Base-by-base conservation (phyloP, 768 basidiomycete species). In the Galerina sulciceps region DNA sequence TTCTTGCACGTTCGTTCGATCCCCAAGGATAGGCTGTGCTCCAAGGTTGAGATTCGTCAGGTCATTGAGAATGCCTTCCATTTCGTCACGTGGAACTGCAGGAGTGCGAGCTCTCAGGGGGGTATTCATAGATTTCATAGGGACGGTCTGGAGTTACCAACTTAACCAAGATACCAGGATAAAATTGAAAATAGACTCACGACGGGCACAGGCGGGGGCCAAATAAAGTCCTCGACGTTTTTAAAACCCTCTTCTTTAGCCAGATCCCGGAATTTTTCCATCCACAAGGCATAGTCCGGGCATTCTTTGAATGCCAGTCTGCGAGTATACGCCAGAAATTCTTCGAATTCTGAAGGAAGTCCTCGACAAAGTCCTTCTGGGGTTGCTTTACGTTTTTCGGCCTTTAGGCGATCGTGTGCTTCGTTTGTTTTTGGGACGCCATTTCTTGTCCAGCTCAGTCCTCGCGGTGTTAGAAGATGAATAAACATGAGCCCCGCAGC, bases 401-500 rank as follows among this genome's bases (percentile, higher is more conserved):
- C 79, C 53, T 86, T 91, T 14, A 93, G 73, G 3, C 76, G 79
- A 26, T 81, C 76, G 70, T 91, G 90, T 10, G 85, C 85, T 15
- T 76, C 79, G 18, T 86, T 82, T 6, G 85, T 85, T 64, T 88
- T 89, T 8, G 90, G 90, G 13, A 92, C 82, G n/a, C 90, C 90
- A 59, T 89, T 88, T 20, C 90, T 82, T 40, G 89, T 92, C 90
- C 90, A 93, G 15, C 83, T 73, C 20, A 93, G 81, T 9, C 90
- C 90, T 14, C 85, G 82, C 2, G 90, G 90, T 6, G 87, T 93
- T 43, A 93, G 78, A 22, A 93, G 79, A 67, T 93, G 90, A 54
- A 93, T 89, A 53, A 93, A 77, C 89, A 93, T 89, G 45, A 93
- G 76, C 2, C 88, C 88, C 17, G 83, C 77, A 0, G 90, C 90